Evolutionary conservation across 148 eudicot genomes (phyloP).

Genomic region (Simmondsia chinensis): DNA sequence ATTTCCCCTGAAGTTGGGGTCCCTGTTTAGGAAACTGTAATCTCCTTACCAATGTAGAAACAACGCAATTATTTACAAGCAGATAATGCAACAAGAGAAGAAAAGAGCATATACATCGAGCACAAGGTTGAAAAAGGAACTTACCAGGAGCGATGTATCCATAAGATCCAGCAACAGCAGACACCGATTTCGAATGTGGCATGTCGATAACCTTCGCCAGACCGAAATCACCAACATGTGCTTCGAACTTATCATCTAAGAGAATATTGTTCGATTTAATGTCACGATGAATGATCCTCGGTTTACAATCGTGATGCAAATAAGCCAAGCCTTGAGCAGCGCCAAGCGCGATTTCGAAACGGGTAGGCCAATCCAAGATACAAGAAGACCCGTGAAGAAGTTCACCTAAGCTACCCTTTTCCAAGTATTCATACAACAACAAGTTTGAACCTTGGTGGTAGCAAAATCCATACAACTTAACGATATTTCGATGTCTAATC

Average conservation of each 20-base stretch:
- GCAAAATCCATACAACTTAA: conserved; percentile 89
- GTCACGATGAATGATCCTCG: conserved; percentile 91
- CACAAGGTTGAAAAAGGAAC: conserved; percentile 5
- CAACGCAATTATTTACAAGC: too few species aligned
- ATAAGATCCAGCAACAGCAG: conserved; percentile 98
- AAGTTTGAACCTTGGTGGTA: conserved; percentile 81
- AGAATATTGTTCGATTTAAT: conserved; percentile 90
- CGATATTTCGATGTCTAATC: conserved; percentile 92
- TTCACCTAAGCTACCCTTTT: conserved; percentile 89
- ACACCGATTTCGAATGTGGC: conserved; percentile 90
- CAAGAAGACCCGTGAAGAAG: conserved; percentile 59
- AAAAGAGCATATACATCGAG: too few species aligned
- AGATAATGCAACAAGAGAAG: too few species aligned
- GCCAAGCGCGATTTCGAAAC: conserved; percentile 79
- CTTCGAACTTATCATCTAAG: conserved; percentile 86
- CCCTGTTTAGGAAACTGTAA: too few species aligned
- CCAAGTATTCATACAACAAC: conserved; percentile 90
- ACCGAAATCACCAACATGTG: conserved; percentile 99
- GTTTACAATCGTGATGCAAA: conserved; percentile 94
- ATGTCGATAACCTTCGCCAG: conserved; percentile 95
- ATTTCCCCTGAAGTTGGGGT: too few species aligned
- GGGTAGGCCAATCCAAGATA: conserved; percentile 69
- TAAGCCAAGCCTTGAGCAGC: conserved; percentile 94
- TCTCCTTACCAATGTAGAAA: too few species aligned
- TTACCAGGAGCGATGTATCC: conserved; percentile 98